Conservation (phyloP, 108 stramenopile species). For the Cyclotella baltica region DNA sequence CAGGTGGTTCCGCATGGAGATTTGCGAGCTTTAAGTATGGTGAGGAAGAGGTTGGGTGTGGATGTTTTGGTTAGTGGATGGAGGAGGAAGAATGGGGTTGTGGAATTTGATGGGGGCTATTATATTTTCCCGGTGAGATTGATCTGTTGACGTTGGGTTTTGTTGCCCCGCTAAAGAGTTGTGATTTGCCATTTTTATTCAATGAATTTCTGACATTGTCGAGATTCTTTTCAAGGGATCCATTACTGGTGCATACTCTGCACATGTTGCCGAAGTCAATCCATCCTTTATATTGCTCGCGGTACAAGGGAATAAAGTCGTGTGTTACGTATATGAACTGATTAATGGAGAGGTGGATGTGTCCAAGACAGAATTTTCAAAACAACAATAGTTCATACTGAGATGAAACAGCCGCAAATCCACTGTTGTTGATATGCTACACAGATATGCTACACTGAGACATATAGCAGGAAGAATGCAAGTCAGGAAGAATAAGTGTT, state of each 20-base stretch:
- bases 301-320: conserved; percentile 91
- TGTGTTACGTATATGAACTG: conserved; percentile 92
- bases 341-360: conserved; percentile 82
- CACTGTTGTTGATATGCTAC: no score
- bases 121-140: conserved; percentile 45
- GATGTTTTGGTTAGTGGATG: conserved; percentile 97
- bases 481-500: no score
- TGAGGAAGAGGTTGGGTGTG: conserved; percentile 85
- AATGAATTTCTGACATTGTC: not conserved
- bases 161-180: not conserved
- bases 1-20: conserved; percentile 92
- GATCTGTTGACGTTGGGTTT: not conserved
- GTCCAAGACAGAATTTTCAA: conserved; percentile 86
- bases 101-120: conserved; percentile 81
- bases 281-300: conserved; percentile 95
- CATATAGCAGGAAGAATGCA: no score
- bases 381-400: conserved; percentile 29
- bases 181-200: not conserved
- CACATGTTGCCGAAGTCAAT: conserved; percentile 54
- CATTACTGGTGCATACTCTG: conserved; percentile 93
- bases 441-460: no score
- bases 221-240: conserved; percentile 70
- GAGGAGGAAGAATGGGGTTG: conserved; percentile 92
- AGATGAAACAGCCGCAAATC: no score
- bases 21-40: conserved; percentile 71